A percentile compares a stretch with the other conserved stretches of the same genome.
phyloP scores from a whole-genome alignment of 306 rosid species.

The Gleditsia sinensis region DNA sequence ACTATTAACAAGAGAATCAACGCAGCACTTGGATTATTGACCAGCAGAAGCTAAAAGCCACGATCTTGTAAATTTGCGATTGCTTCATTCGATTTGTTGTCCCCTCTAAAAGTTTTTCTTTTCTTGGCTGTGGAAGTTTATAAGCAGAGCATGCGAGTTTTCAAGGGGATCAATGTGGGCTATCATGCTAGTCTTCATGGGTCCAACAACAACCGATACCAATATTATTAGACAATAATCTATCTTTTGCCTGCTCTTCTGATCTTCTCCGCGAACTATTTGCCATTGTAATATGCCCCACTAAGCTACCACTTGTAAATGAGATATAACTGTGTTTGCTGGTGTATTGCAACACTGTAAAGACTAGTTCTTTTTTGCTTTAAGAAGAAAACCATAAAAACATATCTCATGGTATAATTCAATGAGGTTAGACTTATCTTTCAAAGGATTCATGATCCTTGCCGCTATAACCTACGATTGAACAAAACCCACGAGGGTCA shows the following conservation, averaged over 20 bases:
- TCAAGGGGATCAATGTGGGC: slow-evolving; percentile 58
- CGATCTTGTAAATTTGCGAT: slow-evolving; percentile 27
- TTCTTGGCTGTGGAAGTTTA: slow-evolving; percentile 31
- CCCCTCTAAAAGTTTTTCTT: not conserved
- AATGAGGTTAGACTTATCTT: slow-evolving; percentile 31
- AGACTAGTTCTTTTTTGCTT: not conserved
- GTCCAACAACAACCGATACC: too few relatives aligned
- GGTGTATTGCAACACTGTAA: not conserved
- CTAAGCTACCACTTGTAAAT: too few relatives aligned
- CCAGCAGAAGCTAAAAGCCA: not conserved
- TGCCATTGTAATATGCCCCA: too few relatives aligned
- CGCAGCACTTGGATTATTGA: slow-evolving; percentile 20
- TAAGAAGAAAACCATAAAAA: slow-evolving; percentile 4
- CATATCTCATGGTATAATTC: slow-evolving; percentile 21
- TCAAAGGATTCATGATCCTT: slow-evolving; percentile 38
- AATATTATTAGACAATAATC: too few relatives aligned
- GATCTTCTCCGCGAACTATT: too few relatives aligned
- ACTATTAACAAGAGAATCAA: slow-evolving; percentile 19
- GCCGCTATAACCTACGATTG: too few relatives aligned
- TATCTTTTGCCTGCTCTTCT: too few relatives aligned
- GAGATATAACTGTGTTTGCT: too few relatives aligned
- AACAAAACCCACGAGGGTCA: slow-evolving; percentile 19
- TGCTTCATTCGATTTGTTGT: slow-evolving; percentile 4
- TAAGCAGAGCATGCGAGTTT: slow-evolving; percentile 49
- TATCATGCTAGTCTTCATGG: slow-evolving; percentile 47